These are phyloP conservation scores for Margaritispora aquatica DNA, from an alignment of 495 filamentous ascomycete species.

Conservation along the genomic window DNA sequence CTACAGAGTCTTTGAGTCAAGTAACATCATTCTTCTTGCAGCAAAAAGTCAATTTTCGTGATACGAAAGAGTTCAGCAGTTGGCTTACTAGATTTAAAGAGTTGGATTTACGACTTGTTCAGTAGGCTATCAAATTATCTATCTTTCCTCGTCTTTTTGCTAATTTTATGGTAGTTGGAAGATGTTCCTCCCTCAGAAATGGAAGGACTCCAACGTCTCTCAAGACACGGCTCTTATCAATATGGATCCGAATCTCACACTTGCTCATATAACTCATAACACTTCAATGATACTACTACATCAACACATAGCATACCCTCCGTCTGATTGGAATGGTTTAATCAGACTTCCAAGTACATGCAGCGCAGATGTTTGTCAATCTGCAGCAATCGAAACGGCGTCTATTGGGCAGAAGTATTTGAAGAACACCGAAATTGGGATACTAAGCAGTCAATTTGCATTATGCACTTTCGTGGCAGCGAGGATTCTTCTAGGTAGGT, in stretches of 20 bases:
- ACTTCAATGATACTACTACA: slow-evolving; percentile 39
- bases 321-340: slow-evolving; percentile 26
- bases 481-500: slow-evolving; percentile 27
- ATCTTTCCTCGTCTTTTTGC: background rate
- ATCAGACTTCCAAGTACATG: slow-evolving; percentile 31
- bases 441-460: slow-evolving; percentile 32
- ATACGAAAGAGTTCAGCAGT: slow-evolving; percentile 28
- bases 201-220: slow-evolving; percentile 34
- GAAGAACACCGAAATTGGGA: slow-evolving; percentile 21
- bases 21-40: slow-evolving; percentile 36
- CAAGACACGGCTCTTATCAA: slow-evolving; percentile 24
- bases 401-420: slow-evolving; percentile 34
- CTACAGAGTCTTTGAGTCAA: slow-evolving; percentile 34
- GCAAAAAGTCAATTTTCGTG: slow-evolving; percentile 28
- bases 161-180: slow-evolving; percentile 28
- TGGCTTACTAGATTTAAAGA: slow-evolving; percentile 43
- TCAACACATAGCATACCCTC: slow-evolving; percentile 38
- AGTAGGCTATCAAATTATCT: slow-evolving; percentile 19
- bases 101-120: slow-evolving; percentile 35
- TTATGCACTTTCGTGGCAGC: slow-evolving; percentile 36
- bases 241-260: slow-evolving; percentile 39
- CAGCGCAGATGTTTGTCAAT: slow-evolving; percentile 37
- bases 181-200: slow-evolving; percentile 34
- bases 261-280: slow-evolving; percentile 42
- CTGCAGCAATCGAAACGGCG: slow-evolving; percentile 34